A percentile compares a stretch with the other conserved stretches of the same genome.
Evolutionary conservation across 2,329 filamentous ascomycete species (phyloP).

Genomic region (Pyrenophora teres): DNA sequence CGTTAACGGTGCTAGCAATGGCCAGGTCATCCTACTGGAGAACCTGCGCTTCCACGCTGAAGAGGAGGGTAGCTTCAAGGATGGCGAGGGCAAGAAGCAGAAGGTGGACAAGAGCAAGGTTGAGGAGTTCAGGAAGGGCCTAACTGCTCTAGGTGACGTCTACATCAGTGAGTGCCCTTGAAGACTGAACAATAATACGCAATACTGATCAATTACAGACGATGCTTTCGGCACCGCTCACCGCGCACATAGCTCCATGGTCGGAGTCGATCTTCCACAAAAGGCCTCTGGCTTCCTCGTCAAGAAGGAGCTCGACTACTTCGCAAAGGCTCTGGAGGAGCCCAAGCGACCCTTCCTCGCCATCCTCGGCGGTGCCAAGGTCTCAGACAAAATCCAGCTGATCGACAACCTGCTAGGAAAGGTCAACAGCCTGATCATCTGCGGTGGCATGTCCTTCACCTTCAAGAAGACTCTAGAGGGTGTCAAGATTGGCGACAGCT

Average conservation of each 20-base stretch:
- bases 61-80: conserved; percentile 96
- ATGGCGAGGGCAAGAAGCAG: conserved; percentile 91
- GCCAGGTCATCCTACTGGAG: conserved; percentile 88
- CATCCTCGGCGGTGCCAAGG: conserved; percentile 97
- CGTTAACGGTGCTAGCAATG: conserved; percentile 79
- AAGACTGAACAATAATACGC: neutral
- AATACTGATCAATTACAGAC: conserved; percentile 60
- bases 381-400: conserved; percentile 99
- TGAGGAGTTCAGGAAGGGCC: conserved; percentile 88
- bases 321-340: conserved; percentile 91
- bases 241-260: conserved; percentile 99
- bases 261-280: conserved; percentile 91
- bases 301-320: conserved; percentile 99
- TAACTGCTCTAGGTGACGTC: conserved; percentile 92
- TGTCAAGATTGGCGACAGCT: conserved; percentile 84
- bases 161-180: conserved; percentile 77
- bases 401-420: conserved; percentile 99
- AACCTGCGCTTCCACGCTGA: conserved; percentile 98
- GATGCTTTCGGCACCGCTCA: conserved; percentile 98
- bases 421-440: conserved; percentile 95
- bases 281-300: conserved; percentile 98
- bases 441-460: conserved; percentile 98
- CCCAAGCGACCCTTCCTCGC: conserved; percentile 96
- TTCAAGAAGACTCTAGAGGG: conserved; percentile 99
- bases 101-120: conserved; percentile 96